Percentiles rank a stretch among this genome's conserved stretches.
phyloP scores from a whole-genome alignment of 163 green algal species.

The Volvox carteri region DNA sequence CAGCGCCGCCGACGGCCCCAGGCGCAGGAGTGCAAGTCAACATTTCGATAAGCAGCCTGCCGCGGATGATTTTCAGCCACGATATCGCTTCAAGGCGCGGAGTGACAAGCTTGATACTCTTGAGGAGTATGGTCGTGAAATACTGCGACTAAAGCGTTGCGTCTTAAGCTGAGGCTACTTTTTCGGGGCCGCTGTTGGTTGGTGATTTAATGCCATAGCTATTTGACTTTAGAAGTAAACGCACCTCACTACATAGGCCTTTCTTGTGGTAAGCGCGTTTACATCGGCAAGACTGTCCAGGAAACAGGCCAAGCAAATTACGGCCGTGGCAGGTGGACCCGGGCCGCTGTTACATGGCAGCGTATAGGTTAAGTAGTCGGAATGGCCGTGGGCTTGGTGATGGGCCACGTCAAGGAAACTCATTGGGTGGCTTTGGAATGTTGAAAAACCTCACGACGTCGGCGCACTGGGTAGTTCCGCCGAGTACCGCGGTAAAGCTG shows the following conservation, averaged over 20 bases:
- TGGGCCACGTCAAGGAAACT: slow-evolving; percentile 43
- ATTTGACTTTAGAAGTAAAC: too few species aligned
- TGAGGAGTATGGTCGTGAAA: too few species aligned
- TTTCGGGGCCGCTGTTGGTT: too few species aligned
- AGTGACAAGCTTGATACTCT: too few species aligned
- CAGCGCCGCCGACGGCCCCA: background rate
- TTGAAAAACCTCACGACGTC: too few species aligned
- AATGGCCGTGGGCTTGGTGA: slow-evolving; percentile 14
- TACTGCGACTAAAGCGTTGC: too few species aligned
- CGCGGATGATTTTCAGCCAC: background rate
- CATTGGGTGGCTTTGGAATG: background rate
- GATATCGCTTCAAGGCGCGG: too few species aligned
- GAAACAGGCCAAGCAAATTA: slow-evolving; percentile 28
- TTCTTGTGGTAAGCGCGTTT: background rate
- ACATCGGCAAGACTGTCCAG: slow-evolving; percentile 31
- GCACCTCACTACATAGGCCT: slow-evolving; percentile 23
- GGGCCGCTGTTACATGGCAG: background rate
- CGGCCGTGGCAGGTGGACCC: background rate
- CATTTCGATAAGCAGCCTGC: slow-evolving; percentile 21
- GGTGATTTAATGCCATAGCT: too few species aligned
- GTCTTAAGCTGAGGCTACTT: too few species aligned
- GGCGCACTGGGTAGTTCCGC: too few species aligned
- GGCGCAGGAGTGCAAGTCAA: background rate
- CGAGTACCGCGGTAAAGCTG: too few species aligned
- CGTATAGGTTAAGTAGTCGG: slow-evolving; percentile 1